Evolutionary conservation across 108 stramenopile species (phyloP).

Genomic region (Asterionellopsis glacialis): DNA sequence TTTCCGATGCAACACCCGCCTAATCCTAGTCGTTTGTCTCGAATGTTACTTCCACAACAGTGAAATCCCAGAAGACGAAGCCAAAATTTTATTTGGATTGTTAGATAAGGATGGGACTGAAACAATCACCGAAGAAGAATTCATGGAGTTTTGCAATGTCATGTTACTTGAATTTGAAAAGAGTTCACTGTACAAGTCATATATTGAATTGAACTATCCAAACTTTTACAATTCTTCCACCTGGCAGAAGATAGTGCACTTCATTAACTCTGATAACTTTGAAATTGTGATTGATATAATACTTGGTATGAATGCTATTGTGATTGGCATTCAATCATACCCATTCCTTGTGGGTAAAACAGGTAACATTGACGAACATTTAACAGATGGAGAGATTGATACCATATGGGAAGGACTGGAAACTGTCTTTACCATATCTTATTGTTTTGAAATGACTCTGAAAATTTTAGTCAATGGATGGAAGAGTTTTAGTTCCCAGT

Average conservation of each 20-base stretch:
- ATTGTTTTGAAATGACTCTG: slow-evolving; percentile 46
- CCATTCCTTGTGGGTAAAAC: slow-evolving; percentile 54
- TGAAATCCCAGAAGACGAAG: slow-evolving; percentile 10
- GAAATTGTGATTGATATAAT: slow-evolving; percentile 52
- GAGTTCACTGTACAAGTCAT: slow-evolving; percentile 19
- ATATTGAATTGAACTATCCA: slow-evolving; percentile 44
- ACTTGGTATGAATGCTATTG: slow-evolving; percentile 59
- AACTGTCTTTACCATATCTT: slow-evolving; percentile 59
- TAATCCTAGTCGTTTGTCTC: too few species aligned
- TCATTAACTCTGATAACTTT: slow-evolving; percentile 37
- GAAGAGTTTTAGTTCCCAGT: slow-evolving; percentile 46
- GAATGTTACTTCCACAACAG: too few species aligned
- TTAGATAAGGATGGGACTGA: slow-evolving; percentile 51
- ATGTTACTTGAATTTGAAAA: slow-evolving; percentile 52
- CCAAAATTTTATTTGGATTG: slow-evolving; percentile 13
- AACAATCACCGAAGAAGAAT: slow-evolving; percentile 41
- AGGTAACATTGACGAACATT: slow-evolving; percentile 15
- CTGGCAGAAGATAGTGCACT: slow-evolving; percentile 17
- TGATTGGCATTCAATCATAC: slow-evolving; percentile 62
- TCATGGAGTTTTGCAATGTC: slow-evolving; percentile 48
- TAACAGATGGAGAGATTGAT: slow-evolving; percentile 35
- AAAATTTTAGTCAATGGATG: slow-evolving; percentile 67
- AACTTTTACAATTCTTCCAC: slow-evolving; percentile 24
- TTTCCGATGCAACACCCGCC: too few species aligned
- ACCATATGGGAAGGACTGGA: slow-evolving; percentile 61